These are phyloP conservation scores for Zygoascus bituminiphila DNA, from an alignment of 805 yeast species.

Conservation along the genomic window DNA sequence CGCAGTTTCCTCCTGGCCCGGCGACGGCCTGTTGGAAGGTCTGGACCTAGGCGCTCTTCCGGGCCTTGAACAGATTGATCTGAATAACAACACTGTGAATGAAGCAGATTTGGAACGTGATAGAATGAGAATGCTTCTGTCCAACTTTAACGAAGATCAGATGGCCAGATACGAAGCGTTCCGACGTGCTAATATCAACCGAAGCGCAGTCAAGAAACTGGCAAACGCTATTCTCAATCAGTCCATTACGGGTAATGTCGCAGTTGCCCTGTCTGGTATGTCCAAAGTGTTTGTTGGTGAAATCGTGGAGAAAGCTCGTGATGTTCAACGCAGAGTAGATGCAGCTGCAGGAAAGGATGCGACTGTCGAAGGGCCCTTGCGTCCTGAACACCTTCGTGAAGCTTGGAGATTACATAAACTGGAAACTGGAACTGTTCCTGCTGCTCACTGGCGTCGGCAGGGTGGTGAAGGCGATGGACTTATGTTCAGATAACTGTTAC, in stretches of 20 bases:
- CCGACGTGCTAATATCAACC: constrained; percentile 66
- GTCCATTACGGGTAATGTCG: constrained; percentile 67
- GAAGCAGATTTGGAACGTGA: constrained; percentile 25
- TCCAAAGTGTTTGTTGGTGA: constrained; percentile 89
- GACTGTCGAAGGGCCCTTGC: constrained; percentile 41
- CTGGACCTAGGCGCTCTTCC: background rate
- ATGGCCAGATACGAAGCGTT: constrained; percentile 81
- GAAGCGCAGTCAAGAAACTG: constrained; percentile 68
- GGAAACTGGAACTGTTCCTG: constrained; percentile 57
- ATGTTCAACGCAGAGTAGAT: constrained; percentile 50
- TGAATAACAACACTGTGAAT: background rate
- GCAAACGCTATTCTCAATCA: constrained; percentile 76
- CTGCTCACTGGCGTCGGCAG: constrained; percentile 60
- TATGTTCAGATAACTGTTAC: constrained; percentile 59
- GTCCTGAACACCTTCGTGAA: constrained; percentile 79
- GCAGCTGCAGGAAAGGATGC: constrained; percentile 20
- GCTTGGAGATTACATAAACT: constrained; percentile 73
- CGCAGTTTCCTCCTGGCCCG: background rate
- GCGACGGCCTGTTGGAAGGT: background rate
- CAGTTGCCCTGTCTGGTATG: constrained; percentile 75
- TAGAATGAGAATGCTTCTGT: constrained; percentile 44
- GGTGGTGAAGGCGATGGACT: constrained; percentile 65
- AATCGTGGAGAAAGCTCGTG: constrained; percentile 71
- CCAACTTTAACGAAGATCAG: constrained; percentile 72
- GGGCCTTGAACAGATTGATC: background rate